These are phyloP conservation scores for Pachyrhizus erosus DNA, from an alignment of 306 rosid genomes.

Conservation along the genomic window DNA sequence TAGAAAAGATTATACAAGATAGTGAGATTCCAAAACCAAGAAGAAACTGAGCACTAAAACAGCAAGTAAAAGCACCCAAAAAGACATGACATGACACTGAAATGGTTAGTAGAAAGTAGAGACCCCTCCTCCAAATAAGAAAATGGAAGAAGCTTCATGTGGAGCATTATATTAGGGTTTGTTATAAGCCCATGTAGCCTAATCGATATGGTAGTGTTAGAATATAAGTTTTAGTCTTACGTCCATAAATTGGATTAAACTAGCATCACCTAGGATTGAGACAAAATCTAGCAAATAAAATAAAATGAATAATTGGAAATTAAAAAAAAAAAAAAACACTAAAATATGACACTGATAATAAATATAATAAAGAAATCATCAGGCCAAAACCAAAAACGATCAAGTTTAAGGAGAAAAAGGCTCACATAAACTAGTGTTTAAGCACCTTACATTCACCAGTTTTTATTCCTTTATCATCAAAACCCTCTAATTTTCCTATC, in stretches of 20 bases:
- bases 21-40: conserved; percentile 10
- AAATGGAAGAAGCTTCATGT: conserved; percentile 15
- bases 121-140: not conserved
- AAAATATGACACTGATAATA: conserved; percentile 9
- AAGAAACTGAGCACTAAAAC: not conserved
- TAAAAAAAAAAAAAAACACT: not conserved
- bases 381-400: not conserved
- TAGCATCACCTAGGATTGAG: conserved; percentile 11
- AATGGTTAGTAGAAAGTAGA: conserved; percentile 6
- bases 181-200: not conserved
- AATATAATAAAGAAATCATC: not conserved
- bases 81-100: not conserved
- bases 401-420: not conserved
- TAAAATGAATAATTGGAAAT: not conserved
- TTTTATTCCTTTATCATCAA: not conserved
- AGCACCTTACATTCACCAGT: conserved; percentile 14
- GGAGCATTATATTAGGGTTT: conserved; percentile 20
- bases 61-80: not conserved
- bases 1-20: not conserved
- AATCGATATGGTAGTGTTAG: not conserved
- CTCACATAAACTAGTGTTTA: not conserved
- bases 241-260: conserved; percentile 27
- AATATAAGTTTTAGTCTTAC: not conserved
- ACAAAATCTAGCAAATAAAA: not conserved
- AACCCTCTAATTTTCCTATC: conserved; percentile 14